Conservation (phyloP, 371 early-diverging fungal genomes). For the Mucor velutinosus region DNA sequence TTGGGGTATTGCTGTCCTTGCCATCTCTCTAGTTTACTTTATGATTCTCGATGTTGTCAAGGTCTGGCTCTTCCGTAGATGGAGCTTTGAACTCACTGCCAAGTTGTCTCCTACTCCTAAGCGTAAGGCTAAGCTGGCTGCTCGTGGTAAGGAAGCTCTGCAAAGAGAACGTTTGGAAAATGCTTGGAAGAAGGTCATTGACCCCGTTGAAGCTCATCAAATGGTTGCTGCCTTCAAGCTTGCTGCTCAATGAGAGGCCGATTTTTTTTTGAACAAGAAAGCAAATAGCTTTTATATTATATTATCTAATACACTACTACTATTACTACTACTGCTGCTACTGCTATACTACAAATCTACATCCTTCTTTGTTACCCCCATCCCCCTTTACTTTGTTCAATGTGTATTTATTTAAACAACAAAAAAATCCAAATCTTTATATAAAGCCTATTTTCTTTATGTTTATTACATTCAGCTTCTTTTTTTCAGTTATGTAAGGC, state of each 20-base stretch:
- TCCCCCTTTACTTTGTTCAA: too few relatives aligned
- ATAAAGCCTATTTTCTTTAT: too few relatives aligned
- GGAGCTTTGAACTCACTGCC: conserved; percentile 70
- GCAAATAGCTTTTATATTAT: too few relatives aligned
- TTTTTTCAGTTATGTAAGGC: too few relatives aligned
- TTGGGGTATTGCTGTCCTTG: conserved; percentile 67
- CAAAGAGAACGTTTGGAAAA: conserved; percentile 37
- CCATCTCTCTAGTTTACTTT: conserved; percentile 69
- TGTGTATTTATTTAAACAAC: too few relatives aligned
- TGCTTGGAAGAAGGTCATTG: conserved; percentile 26
- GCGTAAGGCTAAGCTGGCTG: conserved; percentile 60
- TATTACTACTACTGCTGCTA: too few relatives aligned
- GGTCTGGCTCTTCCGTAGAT: conserved; percentile 75
- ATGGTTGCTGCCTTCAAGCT: conserved; percentile 32
- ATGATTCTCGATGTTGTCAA: conserved; percentile 86
- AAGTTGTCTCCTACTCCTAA: conserved; percentile 66
- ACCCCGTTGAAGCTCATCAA: conserved; percentile 25
- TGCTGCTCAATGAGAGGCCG: conserved; percentile 1
- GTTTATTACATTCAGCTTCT: too few relatives aligned
- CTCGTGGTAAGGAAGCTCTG: conserved; percentile 43
- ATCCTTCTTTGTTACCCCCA: too few relatives aligned
- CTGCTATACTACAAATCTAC: too few relatives aligned
- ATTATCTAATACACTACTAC: too few relatives aligned
- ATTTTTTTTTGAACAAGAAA: too few relatives aligned
- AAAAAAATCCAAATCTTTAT: too few relatives aligned